Percentiles rank a stretch among this genome's conserved stretches.
These are phyloP conservation scores for Fusarium sp. DNA, from an alignment of 2,329 filamentous ascomycete species.

Conservation along the genomic window DNA sequence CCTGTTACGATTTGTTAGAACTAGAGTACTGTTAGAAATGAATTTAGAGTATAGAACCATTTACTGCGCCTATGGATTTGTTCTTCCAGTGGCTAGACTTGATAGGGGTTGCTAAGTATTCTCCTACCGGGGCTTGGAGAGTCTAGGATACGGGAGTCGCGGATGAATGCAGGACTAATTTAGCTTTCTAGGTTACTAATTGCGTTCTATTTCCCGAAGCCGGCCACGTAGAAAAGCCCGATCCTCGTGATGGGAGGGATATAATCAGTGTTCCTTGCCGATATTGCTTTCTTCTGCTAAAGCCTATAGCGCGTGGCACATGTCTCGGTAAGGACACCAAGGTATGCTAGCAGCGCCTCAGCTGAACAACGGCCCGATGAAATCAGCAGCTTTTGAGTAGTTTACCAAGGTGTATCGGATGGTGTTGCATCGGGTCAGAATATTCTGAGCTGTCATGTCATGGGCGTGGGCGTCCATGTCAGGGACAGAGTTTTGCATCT, in stretches of 20 bases:
- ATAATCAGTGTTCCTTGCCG: fast-evolving
- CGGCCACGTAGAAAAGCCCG: fast-evolving
- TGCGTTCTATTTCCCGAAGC: background rate
- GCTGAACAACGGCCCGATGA: background rate
- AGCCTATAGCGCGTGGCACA: background rate
- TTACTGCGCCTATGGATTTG: fast-evolving
- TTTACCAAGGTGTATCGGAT: background rate
- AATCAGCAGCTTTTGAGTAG: background rate
- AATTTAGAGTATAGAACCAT: background rate
- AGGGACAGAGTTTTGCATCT: conserved; percentile 18
- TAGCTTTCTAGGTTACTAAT: too few relatives aligned
- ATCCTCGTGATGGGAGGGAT: fast-evolving
- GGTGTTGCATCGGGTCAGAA: conserved; percentile 13
- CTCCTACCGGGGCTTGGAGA: background rate
- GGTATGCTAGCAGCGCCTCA: background rate
- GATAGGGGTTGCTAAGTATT: background rate
- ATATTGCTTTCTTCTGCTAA: background rate
- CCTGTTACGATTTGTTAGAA: background rate
- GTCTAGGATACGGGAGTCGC: background rate
- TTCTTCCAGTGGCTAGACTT: background rate
- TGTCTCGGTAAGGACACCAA: background rate
- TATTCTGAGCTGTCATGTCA: conserved; percentile 27
- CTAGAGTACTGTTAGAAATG: background rate
- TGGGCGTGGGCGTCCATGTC: background rate
- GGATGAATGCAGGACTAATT: background rate